Base-by-base conservation (phyloP, 371 early-diverging fungal species). In the Lichtheimia hyalospora region DNA sequence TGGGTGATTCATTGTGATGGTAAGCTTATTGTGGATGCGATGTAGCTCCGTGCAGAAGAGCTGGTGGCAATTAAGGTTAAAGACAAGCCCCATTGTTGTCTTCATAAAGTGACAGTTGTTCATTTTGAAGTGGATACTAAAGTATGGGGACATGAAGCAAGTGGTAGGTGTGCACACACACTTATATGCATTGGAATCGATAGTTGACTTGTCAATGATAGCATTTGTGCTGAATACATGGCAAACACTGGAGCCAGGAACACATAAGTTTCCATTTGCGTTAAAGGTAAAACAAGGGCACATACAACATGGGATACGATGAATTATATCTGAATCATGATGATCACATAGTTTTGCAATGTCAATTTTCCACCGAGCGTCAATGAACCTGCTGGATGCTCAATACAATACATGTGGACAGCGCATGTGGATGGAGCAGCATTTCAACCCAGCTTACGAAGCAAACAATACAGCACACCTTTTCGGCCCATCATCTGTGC, bases 21-120 rank as follows among this genome's bases (percentile, higher is more conserved):
- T 23, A 20, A 16, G 41, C 16, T 13, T 2, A 62, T 27, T 14
- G 42, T 25, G 23, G 16, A 39, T 44, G 21, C n/a, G n/a, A n/a
- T n/a, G 55, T 43, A 78, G 78, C 74, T 78, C 65, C 74, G 78
- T 8, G 78, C 74, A 3, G 78, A 74, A 54, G 78, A 78, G 50
- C 48, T 71, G 14, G 78, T 73, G 2, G 59, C 64, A 0, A 74
- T 73, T 10, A 60, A 44, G 60, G 62, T 58, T 39, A 68, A 59
- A 49, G 71, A 61, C 27, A 60, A 20, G 46, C 18, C 52, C 52
- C 57, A 58, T 24, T 54, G 64, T 51, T 56, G 62, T 49, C 44
- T 54, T 21, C 58, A 78, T 49, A 64, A 78, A 46, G 40, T 62
- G n/a, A 72, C 67, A n/a, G 72, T 69, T 12, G 73, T 73, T 1